Conservation (phyloP, 2,329 filamentous ascomycete genomes). For the Orbilia brochopaga region DNA sequence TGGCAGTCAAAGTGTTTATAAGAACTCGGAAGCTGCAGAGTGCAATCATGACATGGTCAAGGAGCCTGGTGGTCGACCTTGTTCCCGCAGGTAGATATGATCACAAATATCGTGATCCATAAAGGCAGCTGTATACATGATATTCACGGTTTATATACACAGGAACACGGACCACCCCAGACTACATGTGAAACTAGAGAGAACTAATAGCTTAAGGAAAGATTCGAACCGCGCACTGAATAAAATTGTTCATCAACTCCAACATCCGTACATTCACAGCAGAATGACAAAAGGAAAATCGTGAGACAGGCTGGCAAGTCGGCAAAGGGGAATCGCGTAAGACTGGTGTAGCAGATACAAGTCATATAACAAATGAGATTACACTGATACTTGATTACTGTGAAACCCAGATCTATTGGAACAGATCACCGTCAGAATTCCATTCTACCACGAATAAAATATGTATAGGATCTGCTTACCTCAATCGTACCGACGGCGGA, state of each 20-base stretch:
- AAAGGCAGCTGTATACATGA: constrained; percentile 6
- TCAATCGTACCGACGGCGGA: constrained; percentile 91
- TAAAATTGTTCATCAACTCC: neutral
- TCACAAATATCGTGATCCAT: neutral
- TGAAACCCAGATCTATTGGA: neutral
- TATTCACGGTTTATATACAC: constrained; percentile 5
- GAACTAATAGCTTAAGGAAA: neutral
- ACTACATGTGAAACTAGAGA: neutral
- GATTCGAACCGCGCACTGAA: constrained; percentile 5
- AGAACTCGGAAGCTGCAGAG: too few species aligned
- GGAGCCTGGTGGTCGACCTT: neutral
- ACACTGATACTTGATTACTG: neutral
- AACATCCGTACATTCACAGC: neutral
- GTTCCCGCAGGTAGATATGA: neutral
- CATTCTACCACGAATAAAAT: neutral
- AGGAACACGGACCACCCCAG: neutral
- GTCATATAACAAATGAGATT: neutral
- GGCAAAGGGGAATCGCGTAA: constrained; percentile 4
- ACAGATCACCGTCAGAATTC: neutral
- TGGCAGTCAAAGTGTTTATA: too few species aligned
- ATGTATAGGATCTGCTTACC: constrained; percentile 65
- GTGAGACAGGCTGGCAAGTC: neutral
- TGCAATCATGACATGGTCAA: neutral
- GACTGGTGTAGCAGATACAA: neutral
- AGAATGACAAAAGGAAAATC: neutral